phyloP scores from a whole-genome alignment of 345 rosid genomes.

The Passiflora organensis region DNA sequence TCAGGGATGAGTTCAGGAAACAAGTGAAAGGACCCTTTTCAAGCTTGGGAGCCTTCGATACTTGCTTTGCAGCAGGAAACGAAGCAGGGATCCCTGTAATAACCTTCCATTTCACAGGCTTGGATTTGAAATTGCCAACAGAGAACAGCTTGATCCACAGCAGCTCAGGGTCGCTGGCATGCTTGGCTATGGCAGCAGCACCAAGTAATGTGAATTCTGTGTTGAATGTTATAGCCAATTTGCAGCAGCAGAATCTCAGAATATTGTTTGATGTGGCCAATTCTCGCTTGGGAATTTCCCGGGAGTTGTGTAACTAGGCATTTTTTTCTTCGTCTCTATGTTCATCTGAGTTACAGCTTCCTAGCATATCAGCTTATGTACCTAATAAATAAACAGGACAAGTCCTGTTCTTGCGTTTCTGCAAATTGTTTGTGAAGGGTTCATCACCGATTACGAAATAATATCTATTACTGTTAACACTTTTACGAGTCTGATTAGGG shows the following conservation, averaged over 20 bases:
- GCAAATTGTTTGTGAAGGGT: no score
- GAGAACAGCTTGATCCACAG: slow-evolving; percentile 85
- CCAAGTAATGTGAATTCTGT: slow-evolving; percentile 60
- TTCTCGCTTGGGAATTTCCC: slow-evolving; percentile 74
- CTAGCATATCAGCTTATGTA: neutral
- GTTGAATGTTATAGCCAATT: slow-evolving; percentile 76
- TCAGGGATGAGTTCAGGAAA: slow-evolving; percentile 69
- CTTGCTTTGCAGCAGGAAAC: slow-evolving; percentile 53
- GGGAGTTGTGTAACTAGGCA: slow-evolving; percentile 65
- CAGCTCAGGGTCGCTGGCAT: slow-evolving; percentile 64
- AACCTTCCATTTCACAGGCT: slow-evolving; percentile 50
- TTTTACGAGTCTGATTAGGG: neutral
- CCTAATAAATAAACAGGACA: slow-evolving; percentile 7
- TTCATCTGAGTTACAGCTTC: neutral
- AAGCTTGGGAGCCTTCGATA: slow-evolving; percentile 72
- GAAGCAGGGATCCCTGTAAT: slow-evolving; percentile 45
- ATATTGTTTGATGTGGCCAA: slow-evolving; percentile 65
- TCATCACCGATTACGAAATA: no score
- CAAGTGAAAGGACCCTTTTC: slow-evolving; percentile 68
- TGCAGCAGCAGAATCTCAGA: slow-evolving; percentile 86
- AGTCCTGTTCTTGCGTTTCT: slow-evolving; percentile 1
- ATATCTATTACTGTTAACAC: neutral
- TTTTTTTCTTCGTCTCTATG: neutral
- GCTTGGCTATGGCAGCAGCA: slow-evolving; percentile 73
- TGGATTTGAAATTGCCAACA: slow-evolving; percentile 57